phyloP scores from a whole-genome alignment of 768 basidiomycete genomes.

The Sutorius australiensis region DNA sequence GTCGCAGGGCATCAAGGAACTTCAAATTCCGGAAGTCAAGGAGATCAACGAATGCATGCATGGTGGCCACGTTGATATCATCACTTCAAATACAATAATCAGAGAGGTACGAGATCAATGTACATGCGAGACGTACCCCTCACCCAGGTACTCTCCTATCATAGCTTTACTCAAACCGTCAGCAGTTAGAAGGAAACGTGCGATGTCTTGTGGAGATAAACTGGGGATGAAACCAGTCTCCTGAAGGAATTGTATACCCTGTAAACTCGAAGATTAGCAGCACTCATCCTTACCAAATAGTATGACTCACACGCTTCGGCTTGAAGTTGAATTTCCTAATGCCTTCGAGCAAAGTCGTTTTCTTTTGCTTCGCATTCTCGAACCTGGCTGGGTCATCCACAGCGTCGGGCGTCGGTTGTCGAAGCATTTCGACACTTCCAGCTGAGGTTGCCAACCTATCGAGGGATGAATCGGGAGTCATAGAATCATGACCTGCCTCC shows the following conservation, averaged over 20 bases:
- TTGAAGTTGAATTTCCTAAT: constrained; percentile 98
- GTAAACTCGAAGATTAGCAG: constrained; percentile 1
- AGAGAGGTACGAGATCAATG: background rate
- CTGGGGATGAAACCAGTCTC: constrained; percentile 84
- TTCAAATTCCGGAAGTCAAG: constrained; percentile 78
- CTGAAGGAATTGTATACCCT: constrained; percentile 88
- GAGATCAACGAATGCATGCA: constrained; percentile 96
- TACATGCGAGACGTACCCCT: constrained; percentile 61
- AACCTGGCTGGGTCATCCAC: constrained; percentile 90
- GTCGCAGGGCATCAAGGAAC: constrained; percentile 87
- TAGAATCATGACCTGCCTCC: constrained; percentile 48
- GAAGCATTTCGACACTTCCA: constrained; percentile 51
- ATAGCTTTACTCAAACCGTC: constrained; percentile 93
- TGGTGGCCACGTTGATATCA: constrained; percentile 82
- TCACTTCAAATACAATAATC: constrained; percentile 50
- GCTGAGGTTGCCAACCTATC: constrained; percentile 49
- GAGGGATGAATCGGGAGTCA: constrained; percentile 53
- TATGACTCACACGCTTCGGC: constrained; percentile 77
- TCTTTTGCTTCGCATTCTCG: constrained; percentile 94
- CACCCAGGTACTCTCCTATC: constrained; percentile 98
- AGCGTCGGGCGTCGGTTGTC: constrained; percentile 73
- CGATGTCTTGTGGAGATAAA: constrained; percentile 71
- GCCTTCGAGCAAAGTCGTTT: constrained; percentile 90
- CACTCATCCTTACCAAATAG: background rate
- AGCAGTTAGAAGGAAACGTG: constrained; percentile 77